Percentiles rank a stretch among this genome's conserved stretches.
Conservation (phyloP, 129 eudicot species). For the Sambucus nigra region DNA sequence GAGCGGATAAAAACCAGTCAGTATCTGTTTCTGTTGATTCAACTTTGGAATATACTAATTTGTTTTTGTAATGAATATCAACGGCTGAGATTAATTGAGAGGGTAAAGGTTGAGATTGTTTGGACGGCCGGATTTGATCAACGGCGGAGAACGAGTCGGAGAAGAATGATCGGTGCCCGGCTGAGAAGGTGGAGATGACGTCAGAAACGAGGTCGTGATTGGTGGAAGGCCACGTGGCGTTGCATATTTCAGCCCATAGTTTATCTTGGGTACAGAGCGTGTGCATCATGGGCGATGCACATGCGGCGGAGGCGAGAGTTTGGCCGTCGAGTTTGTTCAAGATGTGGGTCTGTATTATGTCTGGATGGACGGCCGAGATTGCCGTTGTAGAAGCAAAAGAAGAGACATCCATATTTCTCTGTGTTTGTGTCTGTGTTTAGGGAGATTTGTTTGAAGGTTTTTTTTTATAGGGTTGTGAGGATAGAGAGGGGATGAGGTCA, state of each 20-base stretch:
- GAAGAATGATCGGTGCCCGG: constrained; percentile 47
- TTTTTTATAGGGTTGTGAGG: too few species aligned
- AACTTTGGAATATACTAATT: constrained; percentile 17
- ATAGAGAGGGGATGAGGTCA: too few species aligned
- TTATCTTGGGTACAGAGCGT: constrained; percentile 24
- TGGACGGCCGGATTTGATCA: not conserved
- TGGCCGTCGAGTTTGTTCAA: constrained; percentile 45
- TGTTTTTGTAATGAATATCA: constrained; percentile 26
- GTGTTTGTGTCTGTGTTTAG: too few species aligned
- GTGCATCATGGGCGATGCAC: constrained; percentile 24
- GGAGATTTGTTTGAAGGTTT: too few species aligned
- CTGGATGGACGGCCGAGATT: constrained; percentile 33
- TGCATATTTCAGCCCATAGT: constrained; percentile 35
- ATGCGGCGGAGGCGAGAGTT: constrained; percentile 33
- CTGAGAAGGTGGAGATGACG: constrained; percentile 38
- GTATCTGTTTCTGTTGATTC: constrained; percentile 9
- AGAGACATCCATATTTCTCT: too few species aligned
- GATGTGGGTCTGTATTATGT: constrained; percentile 40
- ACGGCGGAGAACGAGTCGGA: constrained; percentile 32
- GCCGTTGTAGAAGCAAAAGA: constrained; percentile 5
- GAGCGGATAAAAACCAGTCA: constrained; percentile 9
- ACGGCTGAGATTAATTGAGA: constrained; percentile 26
- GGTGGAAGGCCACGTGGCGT: constrained; percentile 51
- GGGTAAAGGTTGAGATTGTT: too few species aligned
- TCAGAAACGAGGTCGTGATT: constrained; percentile 19